Evolutionary conservation across 169 alveolate genomes (phyloP).

Genomic region (Cryptosporidium andersoni): DNA sequence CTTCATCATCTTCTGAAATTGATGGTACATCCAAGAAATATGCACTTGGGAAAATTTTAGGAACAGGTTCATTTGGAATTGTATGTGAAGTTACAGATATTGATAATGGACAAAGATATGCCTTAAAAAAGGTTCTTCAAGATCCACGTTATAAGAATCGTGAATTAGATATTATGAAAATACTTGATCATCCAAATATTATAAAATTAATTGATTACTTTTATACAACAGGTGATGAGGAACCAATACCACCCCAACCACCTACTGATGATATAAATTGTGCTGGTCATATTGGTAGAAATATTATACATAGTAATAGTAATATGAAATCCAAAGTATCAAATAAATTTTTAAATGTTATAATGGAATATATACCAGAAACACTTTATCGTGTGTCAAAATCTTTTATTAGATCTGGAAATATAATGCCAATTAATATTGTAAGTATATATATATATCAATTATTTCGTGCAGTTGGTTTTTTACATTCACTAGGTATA

Average conservation of each 20-base stretch:
- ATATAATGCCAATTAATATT: conserved; percentile 89
- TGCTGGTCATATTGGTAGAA: neutral
- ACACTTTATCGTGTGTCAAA: conserved; percentile 92
- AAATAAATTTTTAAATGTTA: conserved; percentile 89
- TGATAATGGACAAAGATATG: conserved; percentile 95
- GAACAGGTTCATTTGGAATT: conserved; percentile 98
- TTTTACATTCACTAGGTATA: conserved; percentile 92
- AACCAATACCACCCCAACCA: conserved; percentile 67
- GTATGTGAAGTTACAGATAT: conserved; percentile 92
- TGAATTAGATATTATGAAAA: conserved; percentile 93
- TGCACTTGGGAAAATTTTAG: conserved; percentile 88
- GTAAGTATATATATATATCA: conserved; percentile 94
- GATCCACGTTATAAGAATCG: conserved; percentile 95
- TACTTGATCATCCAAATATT: conserved; percentile 92
- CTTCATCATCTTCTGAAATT: conserved; percentile 56
- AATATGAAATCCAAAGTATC: conserved; percentile 12
- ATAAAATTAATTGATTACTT: conserved; percentile 90
- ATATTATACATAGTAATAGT: conserved; percentile 12
- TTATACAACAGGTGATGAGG: conserved; percentile 83
- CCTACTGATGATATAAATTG: conserved; percentile 74
- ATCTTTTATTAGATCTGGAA: conserved; percentile 86
- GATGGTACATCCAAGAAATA: conserved; percentile 72
- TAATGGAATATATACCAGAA: conserved; percentile 97
- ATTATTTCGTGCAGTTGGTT: conserved; percentile 93
- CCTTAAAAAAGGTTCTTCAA: conserved; percentile 96